Base-by-base conservation (phyloP, 345 rosid species). In the Excoecaria cochinchinensis region DNA sequence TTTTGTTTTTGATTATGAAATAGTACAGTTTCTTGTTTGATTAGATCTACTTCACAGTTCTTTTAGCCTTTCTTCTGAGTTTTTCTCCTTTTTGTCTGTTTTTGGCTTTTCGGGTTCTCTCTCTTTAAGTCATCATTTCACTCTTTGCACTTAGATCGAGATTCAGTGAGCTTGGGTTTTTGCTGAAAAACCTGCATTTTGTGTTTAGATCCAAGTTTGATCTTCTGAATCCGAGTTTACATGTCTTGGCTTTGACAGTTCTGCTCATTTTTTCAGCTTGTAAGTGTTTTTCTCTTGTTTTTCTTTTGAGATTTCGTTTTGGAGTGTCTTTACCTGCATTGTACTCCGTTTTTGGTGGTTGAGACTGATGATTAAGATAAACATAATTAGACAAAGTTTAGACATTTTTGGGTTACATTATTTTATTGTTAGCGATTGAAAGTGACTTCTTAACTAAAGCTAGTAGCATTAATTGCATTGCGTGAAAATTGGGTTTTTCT, bases 391-490 rank as follows among this genome's bases (percentile, higher is more conserved):
- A n/a, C n/a, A 1, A n/a, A 60, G 25, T 60, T 60, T 10, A 21
- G 15, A 5, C 5, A 3, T 58, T 58, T 58, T 19, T 58, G 36
- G 62, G 36, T 8, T 58, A 19, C 36, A 58, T 58, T 58, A 58
- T 55, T 55, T 55, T 5, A 55, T 55, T 55, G 6, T 55, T 19
- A 55, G 22, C 4, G 25, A 53, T 48, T 57, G 86, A 79, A 77
- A 75, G 17, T 5, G 82, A 75, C 82, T 24, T 13, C 71, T 73
- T 70, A 79, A 63, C 85, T 71, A 31, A 39, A 78, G 59, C 70
- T 36, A 13, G 65, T 51, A 53, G 14, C 42, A 67, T 51, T 71
- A 40, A 75, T 50, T 55, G 58, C 44, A 61, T 78, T 78, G 74
- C 74, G 46, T 68, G 70, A 67, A 66, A 48, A 25, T 46, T 77